Evolutionary conservation across 2,329 filamentous ascomycete genomes (phyloP).

Genomic region (Aspergillus pseudoglaucus): DNA sequence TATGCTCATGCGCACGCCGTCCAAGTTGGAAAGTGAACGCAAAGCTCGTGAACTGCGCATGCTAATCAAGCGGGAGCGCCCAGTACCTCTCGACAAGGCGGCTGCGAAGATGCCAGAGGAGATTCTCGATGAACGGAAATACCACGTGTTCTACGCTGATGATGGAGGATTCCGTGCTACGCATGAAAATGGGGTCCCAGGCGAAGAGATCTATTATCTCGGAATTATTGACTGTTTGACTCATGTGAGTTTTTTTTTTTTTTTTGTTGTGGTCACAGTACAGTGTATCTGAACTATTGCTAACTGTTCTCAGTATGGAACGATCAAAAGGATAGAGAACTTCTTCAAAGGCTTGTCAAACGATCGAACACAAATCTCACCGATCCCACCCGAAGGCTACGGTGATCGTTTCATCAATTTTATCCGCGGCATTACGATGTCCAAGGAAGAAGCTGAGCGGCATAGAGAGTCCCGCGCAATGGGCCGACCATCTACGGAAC

Average conservation of each 20-base stretch:
- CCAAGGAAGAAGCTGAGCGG: constrained; percentile 70
- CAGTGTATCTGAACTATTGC: background rate
- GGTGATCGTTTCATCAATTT: constrained; percentile 92
- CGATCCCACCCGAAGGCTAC: constrained; percentile 82
- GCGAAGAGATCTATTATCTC: constrained; percentile 93
- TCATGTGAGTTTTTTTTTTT: constrained; percentile 60
- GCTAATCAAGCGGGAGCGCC: constrained; percentile 86
- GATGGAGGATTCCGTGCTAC: constrained; percentile 91
- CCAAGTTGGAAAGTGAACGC: constrained; percentile 82
- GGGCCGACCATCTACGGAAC: constrained; percentile 24
- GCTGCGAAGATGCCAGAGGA: constrained; percentile 85
- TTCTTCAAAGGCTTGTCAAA: constrained; percentile 91
- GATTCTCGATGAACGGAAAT: constrained; percentile 66
- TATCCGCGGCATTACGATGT: constrained; percentile 85
- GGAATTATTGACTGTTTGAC: constrained; percentile 98
- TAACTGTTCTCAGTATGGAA: constrained; percentile 62
- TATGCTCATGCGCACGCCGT: constrained; percentile 79
- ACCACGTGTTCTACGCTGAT: constrained; percentile 84
- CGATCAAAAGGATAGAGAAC: constrained; percentile 90
- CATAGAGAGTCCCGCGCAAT: constrained; percentile 23
- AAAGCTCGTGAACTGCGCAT: constrained; percentile 87
- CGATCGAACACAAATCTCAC: constrained; percentile 82
- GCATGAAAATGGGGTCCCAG: constrained; percentile 76
- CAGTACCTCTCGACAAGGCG: constrained; percentile 82
- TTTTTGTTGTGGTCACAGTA: background rate